Evolutionary conservation across 129 eudicot species (phyloP).

Genomic region (Escallonia herrerae): DNA sequence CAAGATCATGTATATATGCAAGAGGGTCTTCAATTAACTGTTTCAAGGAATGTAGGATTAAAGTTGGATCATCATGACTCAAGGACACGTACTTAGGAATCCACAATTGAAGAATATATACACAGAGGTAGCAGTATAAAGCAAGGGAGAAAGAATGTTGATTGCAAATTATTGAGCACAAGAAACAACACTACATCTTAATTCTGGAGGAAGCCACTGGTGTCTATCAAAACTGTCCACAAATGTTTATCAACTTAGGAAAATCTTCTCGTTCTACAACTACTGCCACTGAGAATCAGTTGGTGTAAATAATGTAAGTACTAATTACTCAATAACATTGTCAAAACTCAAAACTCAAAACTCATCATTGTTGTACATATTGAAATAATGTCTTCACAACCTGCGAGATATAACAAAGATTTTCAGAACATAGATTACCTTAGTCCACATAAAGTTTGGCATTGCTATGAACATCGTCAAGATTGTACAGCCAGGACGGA

Average conservation of each 20-base stretch:
- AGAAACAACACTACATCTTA: not conserved
- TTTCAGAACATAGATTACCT: conserved; percentile 38
- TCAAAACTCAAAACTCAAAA: too few relatives aligned
- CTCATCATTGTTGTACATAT: too few relatives aligned
- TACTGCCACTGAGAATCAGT: too few relatives aligned
- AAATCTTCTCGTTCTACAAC: too few relatives aligned
- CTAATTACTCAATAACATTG: too few relatives aligned
- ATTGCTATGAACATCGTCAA: conserved; percentile 77
- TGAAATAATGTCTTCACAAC: too few relatives aligned
- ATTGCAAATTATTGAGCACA: not conserved
- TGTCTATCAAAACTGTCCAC: too few relatives aligned
- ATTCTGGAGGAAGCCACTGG: not conserved
- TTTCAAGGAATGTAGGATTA: conserved; percentile 11
- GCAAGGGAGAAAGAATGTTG: not conserved
- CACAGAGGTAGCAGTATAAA: conserved; percentile 1
- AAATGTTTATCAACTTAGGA: too few relatives aligned
- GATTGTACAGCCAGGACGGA: conserved; percentile 97
- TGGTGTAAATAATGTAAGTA: too few relatives aligned
- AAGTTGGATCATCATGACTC: too few relatives aligned
- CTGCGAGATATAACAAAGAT: not conserved
- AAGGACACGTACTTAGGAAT: conserved; percentile 8
- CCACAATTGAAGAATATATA: not conserved
- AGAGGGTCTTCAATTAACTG: conserved; percentile 79
- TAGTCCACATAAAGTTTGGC: conserved; percentile 78
- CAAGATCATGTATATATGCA: conserved; percentile 42